Conservation (phyloP, 768 basidiomycete genomes). For the Collybiopsis luxurians region DNA sequence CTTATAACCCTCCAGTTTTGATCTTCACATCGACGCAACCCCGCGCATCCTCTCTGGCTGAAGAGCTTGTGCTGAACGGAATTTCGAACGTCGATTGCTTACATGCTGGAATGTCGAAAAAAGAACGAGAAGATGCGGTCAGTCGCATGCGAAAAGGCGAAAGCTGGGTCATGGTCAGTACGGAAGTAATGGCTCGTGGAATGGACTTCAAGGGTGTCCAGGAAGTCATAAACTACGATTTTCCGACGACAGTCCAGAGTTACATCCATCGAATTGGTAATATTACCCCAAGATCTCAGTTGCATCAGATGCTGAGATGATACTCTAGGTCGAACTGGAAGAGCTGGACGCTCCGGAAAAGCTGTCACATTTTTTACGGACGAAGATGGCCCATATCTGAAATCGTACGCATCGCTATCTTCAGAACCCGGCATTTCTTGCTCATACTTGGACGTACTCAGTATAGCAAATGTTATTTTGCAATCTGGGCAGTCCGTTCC, state of each 20-base stretch:
- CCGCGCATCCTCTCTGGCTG: slow-evolving; percentile 73
- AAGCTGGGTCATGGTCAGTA: slow-evolving; percentile 94
- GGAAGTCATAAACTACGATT: slow-evolving; percentile 96
- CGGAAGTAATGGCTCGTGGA: slow-evolving; percentile 96
- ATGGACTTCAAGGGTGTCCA: slow-evolving; percentile 96
- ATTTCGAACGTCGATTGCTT: slow-evolving; percentile 83
- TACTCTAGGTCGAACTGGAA: slow-evolving; percentile 80
- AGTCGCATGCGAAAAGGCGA: slow-evolving; percentile 83
- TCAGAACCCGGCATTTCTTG: slow-evolving; percentile 5
- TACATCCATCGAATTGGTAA: slow-evolving; percentile 94
- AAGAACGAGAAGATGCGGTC: slow-evolving; percentile 85
- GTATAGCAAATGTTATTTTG: slow-evolving; percentile 93
- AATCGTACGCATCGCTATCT: slow-evolving; percentile 54
- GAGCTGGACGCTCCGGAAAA: slow-evolving; percentile 89
- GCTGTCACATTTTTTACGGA: slow-evolving; percentile 96
- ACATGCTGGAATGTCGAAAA: slow-evolving; percentile 86
- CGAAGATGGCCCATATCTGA: slow-evolving; percentile 88
- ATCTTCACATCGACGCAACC: slow-evolving; percentile 92
- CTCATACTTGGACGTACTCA: slow-evolving; percentile 24
- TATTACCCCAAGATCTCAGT: no score
- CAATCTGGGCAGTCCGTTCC: slow-evolving; percentile 91
- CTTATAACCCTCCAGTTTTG: slow-evolving; percentile 88
- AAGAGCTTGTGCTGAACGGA: slow-evolving; percentile 78
- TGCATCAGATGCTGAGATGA: not conserved
- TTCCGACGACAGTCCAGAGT: slow-evolving; percentile 92